Base-by-base conservation (phyloP, 106 monocot species). In the Narthecium ossifragum region DNA sequence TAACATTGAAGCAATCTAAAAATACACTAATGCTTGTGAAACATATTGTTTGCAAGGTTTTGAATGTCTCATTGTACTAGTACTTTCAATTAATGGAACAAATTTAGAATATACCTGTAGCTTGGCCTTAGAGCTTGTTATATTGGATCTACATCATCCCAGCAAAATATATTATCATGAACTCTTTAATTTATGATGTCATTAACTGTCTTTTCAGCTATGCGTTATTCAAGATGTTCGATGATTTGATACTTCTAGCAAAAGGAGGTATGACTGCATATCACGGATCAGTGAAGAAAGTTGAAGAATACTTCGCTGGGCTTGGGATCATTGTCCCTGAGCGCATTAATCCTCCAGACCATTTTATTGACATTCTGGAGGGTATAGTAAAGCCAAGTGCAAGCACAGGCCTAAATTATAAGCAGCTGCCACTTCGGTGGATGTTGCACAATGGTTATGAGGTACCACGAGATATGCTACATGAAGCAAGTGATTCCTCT, bases 271-370 rank as follows among this genome's bases (percentile, higher is more conserved):
- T 85, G 18, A 89, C 82, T 34, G 93, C 77, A 2, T 94, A 89
- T 67, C 88, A 89, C 62, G 93, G 94, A 62, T 71, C 94, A 7
- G 86, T 90, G 22, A 90, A 86, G 53, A 78, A 80, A 62, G 86
- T 86, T 20, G 94, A 96, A 76, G 90, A 90, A 51, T 96, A 96
- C 59, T 96, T 90, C 63, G 64, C 89, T 57, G 60, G 83, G 25
- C 72, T 96, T 72, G 89, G 90, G 25, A 86, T 96, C 60, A 72
- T 65, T 70, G 94, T 96, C 34, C 94, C 94, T 46, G 94, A 90
- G n/a, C 82, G 94, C 48, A 79, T 96, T 28, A 96, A 88, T 74
- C 93, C 93, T 59, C 93, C 93, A 31, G 93, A 94, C 46, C 75
- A 94, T 62, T 94, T 59, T 46, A 94, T 94, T 33, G 93, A 94